Percentiles rank a stretch among this genome's conserved stretches.
Conservation (phyloP, 495 filamentous ascomycete species). For the Xylaria sp. region DNA sequence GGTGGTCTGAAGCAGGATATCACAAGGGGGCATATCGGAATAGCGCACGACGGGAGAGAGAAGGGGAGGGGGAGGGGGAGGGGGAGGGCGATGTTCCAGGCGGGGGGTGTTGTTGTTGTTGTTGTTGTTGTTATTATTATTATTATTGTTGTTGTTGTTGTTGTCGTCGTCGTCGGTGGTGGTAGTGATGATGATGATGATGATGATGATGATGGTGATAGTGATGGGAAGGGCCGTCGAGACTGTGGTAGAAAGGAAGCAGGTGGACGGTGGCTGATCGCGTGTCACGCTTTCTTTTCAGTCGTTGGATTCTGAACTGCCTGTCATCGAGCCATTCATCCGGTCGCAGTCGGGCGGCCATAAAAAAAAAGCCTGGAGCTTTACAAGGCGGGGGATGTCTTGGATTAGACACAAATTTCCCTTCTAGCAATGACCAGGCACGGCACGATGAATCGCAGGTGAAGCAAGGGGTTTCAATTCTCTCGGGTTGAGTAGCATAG, state of each 20-base stretch:
- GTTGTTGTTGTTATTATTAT: too few relatives aligned
- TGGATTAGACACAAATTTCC: background rate
- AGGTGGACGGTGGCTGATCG: background rate
- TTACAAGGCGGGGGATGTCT: background rate
- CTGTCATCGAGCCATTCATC: background rate
- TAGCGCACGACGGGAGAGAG: background rate
- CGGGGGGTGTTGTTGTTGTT: too few relatives aligned
- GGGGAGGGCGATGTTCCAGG: background rate
- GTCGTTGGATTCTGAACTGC: background rate
- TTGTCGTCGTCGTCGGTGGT: background rate
- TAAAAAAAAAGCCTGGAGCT: background rate
- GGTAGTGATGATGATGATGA: background rate
- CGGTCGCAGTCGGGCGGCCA: background rate
- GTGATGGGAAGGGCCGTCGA: background rate
- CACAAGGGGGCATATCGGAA: constrained; percentile 1
- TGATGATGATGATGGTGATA: background rate
- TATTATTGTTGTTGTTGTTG: background rate
- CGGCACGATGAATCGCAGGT: background rate
- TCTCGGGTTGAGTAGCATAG: background rate
- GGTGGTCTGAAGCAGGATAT: background rate
- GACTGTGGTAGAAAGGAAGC: background rate
- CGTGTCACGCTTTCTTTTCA: background rate
- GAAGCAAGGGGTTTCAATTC: background rate
- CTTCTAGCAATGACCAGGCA: constrained; percentile 1
- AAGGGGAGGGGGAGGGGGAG: background rate